Evolutionary conservation across 176 grass and related monocot genomes (phyloP).

Genomic region (Triticum urartu): DNA sequence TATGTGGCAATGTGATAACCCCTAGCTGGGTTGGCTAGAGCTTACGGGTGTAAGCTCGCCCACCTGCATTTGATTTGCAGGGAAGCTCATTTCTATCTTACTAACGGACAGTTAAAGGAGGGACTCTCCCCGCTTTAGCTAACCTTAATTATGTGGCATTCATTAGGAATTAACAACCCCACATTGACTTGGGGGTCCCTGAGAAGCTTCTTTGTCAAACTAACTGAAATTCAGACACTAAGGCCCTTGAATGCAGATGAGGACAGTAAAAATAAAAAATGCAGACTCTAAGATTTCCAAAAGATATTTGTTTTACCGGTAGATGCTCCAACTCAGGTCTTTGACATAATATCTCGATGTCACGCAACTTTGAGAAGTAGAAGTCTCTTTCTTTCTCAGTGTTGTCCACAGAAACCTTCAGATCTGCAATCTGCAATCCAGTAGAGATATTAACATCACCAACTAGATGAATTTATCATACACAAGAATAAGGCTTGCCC

Average conservation of each 20-base stretch:
- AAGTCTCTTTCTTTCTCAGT: constrained; percentile 87
- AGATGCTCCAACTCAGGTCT: constrained; percentile 83
- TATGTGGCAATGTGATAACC: background rate
- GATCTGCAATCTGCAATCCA: constrained; percentile 50
- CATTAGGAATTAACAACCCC: background rate
- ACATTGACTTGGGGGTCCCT: background rate
- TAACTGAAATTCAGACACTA: constrained; percentile 7
- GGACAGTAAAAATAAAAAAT: background rate
- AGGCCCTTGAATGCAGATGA: background rate
- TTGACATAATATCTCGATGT: constrained; percentile 84
- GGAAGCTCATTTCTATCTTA: too few species aligned
- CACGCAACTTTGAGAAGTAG: constrained; percentile 82
- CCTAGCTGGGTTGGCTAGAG: too few species aligned
- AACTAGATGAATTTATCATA: constrained; percentile 6
- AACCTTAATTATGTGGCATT: background rate
- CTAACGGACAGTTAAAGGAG: too few species aligned
- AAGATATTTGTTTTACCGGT: constrained; percentile 45
- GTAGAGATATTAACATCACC: constrained; percentile 17
- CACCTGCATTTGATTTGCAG: too few species aligned
- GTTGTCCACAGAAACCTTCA: constrained; percentile 60
- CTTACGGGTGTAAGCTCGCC: too few species aligned
- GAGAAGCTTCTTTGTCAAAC: background rate
- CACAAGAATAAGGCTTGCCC: background rate
- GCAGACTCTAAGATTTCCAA: background rate
- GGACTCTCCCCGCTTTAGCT: too few species aligned